These are phyloP conservation scores for Mediolabrus comicus DNA, from an alignment of 108 stramenopile genomes.

Conservation along the genomic window DNA sequence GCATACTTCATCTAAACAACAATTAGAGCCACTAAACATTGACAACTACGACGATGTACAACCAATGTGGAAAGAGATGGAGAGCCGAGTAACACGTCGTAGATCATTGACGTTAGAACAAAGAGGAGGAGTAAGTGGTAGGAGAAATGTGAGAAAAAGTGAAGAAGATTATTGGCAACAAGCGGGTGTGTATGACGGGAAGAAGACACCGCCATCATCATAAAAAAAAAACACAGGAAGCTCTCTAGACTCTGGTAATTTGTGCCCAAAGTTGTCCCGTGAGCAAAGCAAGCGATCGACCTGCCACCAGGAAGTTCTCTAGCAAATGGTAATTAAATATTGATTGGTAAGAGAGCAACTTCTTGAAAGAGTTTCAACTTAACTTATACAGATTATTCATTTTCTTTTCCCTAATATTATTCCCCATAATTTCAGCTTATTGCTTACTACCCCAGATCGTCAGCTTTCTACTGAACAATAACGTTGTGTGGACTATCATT, in stretches of 20 bases:
- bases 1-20: not conserved
- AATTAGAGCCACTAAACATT: constrained; percentile 29
- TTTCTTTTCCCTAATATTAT: not conserved
- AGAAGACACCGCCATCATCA: not conserved
- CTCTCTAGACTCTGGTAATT: not conserved
- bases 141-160: constrained; percentile 69
- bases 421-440: not conserved
- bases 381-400: not conserved
- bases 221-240: not conserved
- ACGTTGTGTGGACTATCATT: not conserved
- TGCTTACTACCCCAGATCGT: not conserved
- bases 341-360: not conserved
- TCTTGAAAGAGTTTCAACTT: not conserved
- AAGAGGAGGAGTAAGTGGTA: constrained; percentile 63
- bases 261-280: too few relatives aligned
- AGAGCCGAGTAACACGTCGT: constrained; percentile 72
- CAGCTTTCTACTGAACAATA: not conserved
- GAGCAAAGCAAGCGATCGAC: too few relatives aligned
- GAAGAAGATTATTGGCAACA: constrained; percentile 86
- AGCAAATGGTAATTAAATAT: not conserved
- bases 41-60: constrained; percentile 78
- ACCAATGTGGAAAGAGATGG: constrained; percentile 91
- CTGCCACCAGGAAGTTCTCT: not conserved
- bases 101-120: constrained; percentile 48
- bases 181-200: constrained; percentile 68